Conservation (phyloP, 2,329 filamentous ascomycete genomes). For the Claviceps humidiphila region DNA sequence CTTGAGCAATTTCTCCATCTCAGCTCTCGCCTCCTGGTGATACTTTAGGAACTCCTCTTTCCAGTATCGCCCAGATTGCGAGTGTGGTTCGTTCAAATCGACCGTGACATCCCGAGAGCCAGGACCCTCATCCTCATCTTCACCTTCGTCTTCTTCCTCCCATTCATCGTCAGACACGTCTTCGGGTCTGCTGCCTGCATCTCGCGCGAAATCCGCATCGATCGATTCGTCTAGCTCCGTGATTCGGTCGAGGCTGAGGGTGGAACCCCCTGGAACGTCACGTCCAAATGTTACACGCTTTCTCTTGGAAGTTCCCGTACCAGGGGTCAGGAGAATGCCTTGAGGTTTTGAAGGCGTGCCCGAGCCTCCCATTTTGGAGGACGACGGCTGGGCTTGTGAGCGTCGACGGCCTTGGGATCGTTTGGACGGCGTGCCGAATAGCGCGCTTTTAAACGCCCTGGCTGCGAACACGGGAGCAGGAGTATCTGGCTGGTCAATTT, state of each 20-base stretch:
- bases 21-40: slow-evolving; percentile 54
- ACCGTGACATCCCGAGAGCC: slow-evolving; percentile 50
- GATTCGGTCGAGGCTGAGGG: slow-evolving; percentile 5
- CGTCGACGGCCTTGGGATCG: slow-evolving; percentile 20
- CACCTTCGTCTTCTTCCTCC: slow-evolving; percentile 25
- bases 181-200: slow-evolving; percentile 5
- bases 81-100: slow-evolving; percentile 61
- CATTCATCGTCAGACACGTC: slow-evolving; percentile 31
- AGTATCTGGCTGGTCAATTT: slow-evolving; percentile 47
- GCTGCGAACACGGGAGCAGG: slow-evolving; percentile 55
- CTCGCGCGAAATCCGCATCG: slow-evolving; percentile 26
- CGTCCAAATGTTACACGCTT: slow-evolving; percentile 54
- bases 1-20: slow-evolving; percentile 64
- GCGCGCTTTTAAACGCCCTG: slow-evolving; percentile 47
- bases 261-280: slow-evolving; percentile 29
- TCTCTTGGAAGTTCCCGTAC: slow-evolving; percentile 44
- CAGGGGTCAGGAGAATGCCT: slow-evolving; percentile 51
- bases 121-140: slow-evolving; percentile 30
- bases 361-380: slow-evolving; percentile 15
- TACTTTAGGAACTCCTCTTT: slow-evolving; percentile 66
- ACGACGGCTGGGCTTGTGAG: slow-evolving; percentile 6
- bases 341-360: slow-evolving; percentile 37
- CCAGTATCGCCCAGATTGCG: slow-evolving; percentile 67
- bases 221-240: slow-evolving; percentile 33
- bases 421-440: slow-evolving; percentile 46